phyloP scores from a whole-genome alignment of 768 basidiomycete genomes.

The Lactifluus subvellereus region DNA sequence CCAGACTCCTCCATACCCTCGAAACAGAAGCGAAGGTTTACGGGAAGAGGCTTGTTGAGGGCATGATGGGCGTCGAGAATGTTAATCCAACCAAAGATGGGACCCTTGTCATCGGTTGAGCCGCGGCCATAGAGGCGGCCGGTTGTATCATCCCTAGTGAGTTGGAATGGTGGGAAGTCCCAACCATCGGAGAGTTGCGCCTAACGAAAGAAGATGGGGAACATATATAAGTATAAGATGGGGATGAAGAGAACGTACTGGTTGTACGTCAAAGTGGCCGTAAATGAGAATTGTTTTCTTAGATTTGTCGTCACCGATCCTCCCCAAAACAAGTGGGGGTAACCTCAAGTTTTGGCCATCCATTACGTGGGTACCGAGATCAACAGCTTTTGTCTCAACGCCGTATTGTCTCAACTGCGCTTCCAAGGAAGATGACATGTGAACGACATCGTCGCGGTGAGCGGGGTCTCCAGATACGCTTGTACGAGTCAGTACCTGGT shows the following conservation, averaged over 20 bases:
- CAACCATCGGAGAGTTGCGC: constrained; percentile 67
- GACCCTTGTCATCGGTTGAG: constrained; percentile 88
- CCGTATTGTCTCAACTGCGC: constrained; percentile 69
- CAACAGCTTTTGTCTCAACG: constrained; percentile 64
- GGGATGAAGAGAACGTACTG: constrained; percentile 42
- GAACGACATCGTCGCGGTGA: constrained; percentile 69
- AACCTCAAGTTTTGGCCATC: constrained; percentile 68
- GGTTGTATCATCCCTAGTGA: constrained; percentile 49
- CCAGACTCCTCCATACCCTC: constrained; percentile 98
- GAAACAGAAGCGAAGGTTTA: constrained; percentile 88
- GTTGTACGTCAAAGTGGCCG: constrained; percentile 95
- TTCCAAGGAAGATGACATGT: constrained; percentile 83
- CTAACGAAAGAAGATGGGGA: constrained; percentile 25
- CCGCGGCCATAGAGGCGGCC: constrained; percentile 79
- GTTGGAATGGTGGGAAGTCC: constrained; percentile 78
- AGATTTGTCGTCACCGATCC: constrained; percentile 71
- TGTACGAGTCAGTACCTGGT: constrained; percentile 1
- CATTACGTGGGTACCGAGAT: constrained; percentile 71
- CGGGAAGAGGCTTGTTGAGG: constrained; percentile 65
- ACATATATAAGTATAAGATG: background rate
- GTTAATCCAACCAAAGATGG: constrained; percentile 84
- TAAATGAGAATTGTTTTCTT: constrained; percentile 95
- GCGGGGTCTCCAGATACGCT: constrained; percentile 66
- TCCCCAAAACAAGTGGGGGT: constrained; percentile 80
- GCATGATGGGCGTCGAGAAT: constrained; percentile 79